Base-by-base conservation (phyloP, 176 grass and related monocot species). In the Dactylis glomerata region DNA sequence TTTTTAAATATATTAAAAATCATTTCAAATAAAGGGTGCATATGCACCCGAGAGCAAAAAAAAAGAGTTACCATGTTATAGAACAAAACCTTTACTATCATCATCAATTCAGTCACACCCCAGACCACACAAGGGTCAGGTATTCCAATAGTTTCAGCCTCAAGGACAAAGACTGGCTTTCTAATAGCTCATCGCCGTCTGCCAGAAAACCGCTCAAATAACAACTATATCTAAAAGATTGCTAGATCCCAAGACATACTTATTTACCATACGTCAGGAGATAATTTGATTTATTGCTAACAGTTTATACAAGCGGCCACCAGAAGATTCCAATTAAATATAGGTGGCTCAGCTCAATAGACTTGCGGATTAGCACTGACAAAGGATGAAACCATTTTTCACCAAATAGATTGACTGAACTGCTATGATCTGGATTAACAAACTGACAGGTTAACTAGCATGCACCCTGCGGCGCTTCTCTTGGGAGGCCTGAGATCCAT, bases 401-500 rank as follows among this genome's bases (percentile, higher is more conserved):
- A 82, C 78, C 63, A 56, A 78, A 16, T 36, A 82, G 19, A 69
- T 23, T 46, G 44, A 33, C 70, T 77, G 27, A 77, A 78, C 33
- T 86, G 62, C 64, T 57, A 37, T 37, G 31, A 57, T 82, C 32
- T 62, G 73, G 72, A 82, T 73, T n/a, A 26, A 38, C 31, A 36
- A 82, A 55, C 64, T 47, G 34, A 59, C 76, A 10, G 20, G 8
- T 83, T 47, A 87, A 75, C 56, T 83, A 79, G 79, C 67, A 51
- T 90, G 66, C 75, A 83, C 45, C 55, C 77, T 87, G 34, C 12
- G 80, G 27, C 57, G 75, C 75, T 87, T 83, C 46, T 90, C 84
- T 61, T 83, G 75, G 38, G 80, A 62, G 36, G 56, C 41, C 17
- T 32, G 55, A 58, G 67, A 59, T 19, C 17, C 58, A 57, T 83